Conservation (phyloP, 805 yeast species). For the Komagataella ulmi region DNA sequence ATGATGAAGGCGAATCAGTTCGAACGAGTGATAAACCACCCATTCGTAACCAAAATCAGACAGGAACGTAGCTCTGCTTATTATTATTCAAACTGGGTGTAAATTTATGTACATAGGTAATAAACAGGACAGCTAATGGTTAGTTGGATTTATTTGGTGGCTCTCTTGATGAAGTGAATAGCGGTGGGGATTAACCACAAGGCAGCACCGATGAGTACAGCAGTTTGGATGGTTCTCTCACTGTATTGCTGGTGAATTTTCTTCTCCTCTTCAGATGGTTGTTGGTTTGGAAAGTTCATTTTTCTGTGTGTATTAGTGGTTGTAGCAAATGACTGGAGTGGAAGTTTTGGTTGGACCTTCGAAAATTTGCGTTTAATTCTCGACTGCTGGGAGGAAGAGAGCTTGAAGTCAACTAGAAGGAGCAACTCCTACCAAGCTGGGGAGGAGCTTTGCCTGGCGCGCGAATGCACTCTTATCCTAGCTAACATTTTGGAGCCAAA, state of each 20-base stretch:
- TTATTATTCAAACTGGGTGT: neutral
- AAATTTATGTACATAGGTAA: neutral
- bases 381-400: neutral
- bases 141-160: neutral
- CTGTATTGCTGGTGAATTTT: conserved; percentile 53
- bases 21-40: neutral
- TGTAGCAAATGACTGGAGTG: neutral
- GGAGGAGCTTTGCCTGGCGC: neutral
- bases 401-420: neutral
- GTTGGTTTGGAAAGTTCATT: conserved; percentile 33
- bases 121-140: neutral
- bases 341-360: neutral
- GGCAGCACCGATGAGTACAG: conserved; percentile 51
- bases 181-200: conserved; percentile 47
- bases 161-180: conserved; percentile 34
- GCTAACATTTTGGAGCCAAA: neutral
- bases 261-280: conserved; percentile 50
- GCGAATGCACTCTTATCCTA: neutral
- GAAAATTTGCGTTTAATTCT: neutral
- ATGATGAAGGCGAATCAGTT: neutral
- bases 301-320: conserved; percentile 5
- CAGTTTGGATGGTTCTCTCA: conserved; percentile 41
- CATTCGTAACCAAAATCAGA: neutral
- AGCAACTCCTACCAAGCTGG: neutral
- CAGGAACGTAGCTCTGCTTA: neutral